These are phyloP conservation scores for Colletotrichum musae DNA, from an alignment of 2,329 filamentous ascomycete genomes.

Conservation along the genomic window DNA sequence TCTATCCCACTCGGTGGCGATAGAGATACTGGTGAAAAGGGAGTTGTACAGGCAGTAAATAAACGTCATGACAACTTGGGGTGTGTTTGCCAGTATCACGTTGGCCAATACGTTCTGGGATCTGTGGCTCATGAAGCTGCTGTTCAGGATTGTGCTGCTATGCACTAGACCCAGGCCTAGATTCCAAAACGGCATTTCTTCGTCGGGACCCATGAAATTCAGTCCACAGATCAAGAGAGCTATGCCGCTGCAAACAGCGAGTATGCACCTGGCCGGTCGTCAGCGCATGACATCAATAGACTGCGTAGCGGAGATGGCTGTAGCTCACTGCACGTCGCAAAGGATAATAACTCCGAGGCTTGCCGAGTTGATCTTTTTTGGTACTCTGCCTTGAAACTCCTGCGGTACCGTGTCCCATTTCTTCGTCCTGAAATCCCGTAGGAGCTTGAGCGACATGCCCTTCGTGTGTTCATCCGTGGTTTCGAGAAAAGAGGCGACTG, in stretches of 20 bases:
- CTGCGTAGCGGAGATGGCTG: too few species aligned
- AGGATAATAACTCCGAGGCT: background rate
- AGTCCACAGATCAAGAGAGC: background rate
- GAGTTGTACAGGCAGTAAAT: conserved; percentile 13
- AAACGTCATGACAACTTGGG: background rate
- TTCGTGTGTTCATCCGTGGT: background rate
- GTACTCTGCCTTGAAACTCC: background rate
- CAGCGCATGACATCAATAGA: too few species aligned
- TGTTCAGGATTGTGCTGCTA: background rate
- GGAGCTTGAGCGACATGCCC: background rate
- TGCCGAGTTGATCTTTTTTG: background rate
- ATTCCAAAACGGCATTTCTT: background rate
- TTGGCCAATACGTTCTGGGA: background rate
- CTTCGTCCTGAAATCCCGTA: background rate
- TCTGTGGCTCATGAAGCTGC: background rate
- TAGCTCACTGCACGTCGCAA: background rate
- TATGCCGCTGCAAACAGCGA: background rate
- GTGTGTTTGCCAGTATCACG: background rate
- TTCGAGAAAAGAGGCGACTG: conserved; percentile 5
- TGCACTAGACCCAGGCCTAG: background rate
- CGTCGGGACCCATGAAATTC: background rate
- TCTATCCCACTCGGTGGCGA: background rate
- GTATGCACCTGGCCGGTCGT: background rate
- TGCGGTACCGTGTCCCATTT: background rate
- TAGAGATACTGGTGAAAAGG: background rate